These are phyloP conservation scores for Penicillium sp. DNA, from an alignment of 2,329 filamentous ascomycete species.

Conservation along the genomic window DNA sequence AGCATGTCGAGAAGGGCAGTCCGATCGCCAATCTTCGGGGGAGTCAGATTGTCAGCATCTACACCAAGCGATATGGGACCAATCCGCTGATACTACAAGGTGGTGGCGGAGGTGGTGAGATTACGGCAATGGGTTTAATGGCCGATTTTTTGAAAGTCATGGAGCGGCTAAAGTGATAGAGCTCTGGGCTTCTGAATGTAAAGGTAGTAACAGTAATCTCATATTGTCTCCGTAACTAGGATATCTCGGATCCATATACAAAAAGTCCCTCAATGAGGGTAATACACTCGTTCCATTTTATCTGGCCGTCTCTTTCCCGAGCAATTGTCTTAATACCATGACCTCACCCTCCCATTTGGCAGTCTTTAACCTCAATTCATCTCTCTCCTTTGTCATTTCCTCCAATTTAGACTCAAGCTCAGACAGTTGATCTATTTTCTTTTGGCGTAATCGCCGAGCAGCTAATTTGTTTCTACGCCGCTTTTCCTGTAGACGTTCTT, in stretches of 20 bases:
- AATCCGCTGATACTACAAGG: slow-evolving; percentile 95
- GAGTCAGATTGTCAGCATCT: slow-evolving; percentile 98
- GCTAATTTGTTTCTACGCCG: slow-evolving; percentile 9
- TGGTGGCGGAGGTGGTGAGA: slow-evolving; percentile 88
- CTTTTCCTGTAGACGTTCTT: slow-evolving; percentile 4
- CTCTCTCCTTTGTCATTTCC: slow-evolving; percentile 6
- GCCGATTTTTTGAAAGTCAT: slow-evolving; percentile 88
- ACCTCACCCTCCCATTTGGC: slow-evolving; percentile 11
- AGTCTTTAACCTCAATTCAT: slow-evolving; percentile 5
- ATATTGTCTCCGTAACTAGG: neutral
- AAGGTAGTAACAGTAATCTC: neutral
- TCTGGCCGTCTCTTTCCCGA: neutral
- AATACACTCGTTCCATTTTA: neutral
- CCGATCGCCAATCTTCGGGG: slow-evolving; percentile 94
- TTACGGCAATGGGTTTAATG: slow-evolving; percentile 98
- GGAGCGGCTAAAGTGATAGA: slow-evolving; percentile 61
- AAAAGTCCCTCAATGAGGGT: neutral
- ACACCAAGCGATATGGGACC: slow-evolving; percentile 88
- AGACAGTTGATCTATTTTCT: slow-evolving; percentile 7
- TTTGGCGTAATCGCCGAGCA: slow-evolving; percentile 9
- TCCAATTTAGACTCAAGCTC: slow-evolving; percentile 9
- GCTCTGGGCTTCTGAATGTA: neutral
- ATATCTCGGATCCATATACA: neutral
- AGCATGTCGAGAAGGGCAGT: slow-evolving; percentile 84
- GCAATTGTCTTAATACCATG: slow-evolving; percentile 6